A percentile compares a stretch with the other conserved stretches of the same genome.
Conservation (phyloP, 306 rosid species). For the Prunus campanulata region DNA sequence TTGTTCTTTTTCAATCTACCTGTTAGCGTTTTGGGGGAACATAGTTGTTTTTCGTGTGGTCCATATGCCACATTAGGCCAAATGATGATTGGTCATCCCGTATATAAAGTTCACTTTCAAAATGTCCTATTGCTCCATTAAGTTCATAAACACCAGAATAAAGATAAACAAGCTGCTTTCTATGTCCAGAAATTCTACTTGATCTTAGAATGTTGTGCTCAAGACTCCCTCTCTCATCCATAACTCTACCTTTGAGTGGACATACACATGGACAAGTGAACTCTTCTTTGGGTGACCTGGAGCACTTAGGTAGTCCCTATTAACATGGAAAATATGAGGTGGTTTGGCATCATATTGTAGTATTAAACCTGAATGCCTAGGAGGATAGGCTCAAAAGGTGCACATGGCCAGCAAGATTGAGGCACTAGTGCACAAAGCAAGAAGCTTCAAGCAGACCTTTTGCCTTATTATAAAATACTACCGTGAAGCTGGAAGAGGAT, state of each 20-base stretch:
- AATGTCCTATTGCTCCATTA: neutral
- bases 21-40: neutral
- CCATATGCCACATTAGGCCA: neutral
- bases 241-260: neutral
- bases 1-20: too few species aligned
- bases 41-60: neutral
- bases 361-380: neutral
- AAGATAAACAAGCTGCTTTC: neutral
- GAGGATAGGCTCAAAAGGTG: neutral
- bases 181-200: neutral
- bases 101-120: neutral
- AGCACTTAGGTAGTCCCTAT: neutral
- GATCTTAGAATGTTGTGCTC: too few species aligned
- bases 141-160: neutral
- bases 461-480: neutral
- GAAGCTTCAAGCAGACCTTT: neutral
- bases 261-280: too few species aligned
- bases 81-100: neutral
- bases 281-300: neutral
- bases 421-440: neutral
- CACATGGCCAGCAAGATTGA: neutral
- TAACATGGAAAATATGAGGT: neutral
- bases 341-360: neutral
- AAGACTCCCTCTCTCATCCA: neutral
- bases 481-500: neutral